Base-by-base conservation (phyloP, 2,329 filamentous ascomycete genomes). In the Aspergillus aculeatus region DNA sequence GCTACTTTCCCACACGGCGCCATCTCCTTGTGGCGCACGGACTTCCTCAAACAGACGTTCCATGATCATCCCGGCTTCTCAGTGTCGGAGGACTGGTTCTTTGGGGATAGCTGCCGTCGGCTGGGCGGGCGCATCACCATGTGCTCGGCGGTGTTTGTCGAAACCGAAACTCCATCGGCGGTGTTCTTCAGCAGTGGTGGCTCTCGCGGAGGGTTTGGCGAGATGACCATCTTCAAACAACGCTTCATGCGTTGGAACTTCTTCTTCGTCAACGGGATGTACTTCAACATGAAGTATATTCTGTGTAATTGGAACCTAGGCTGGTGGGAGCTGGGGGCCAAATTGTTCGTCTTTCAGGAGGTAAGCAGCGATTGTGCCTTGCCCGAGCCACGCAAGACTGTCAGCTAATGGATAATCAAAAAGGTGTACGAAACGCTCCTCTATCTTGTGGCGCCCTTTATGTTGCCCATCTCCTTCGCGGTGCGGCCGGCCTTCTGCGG, bases 211-310 rank as follows among this genome's bases (percentile, higher is more conserved):
- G 81, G 80, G 44, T 83, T 81, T 55, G 81, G 81, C 12, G 81
- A 83, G 64, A 82, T 81, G 78, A 83, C 81, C 0, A 76, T 83
- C n/a, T 82, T 79, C 68, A 78, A 77, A 59, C 81, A 83, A 66
- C 72, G 81, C 1, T 82, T 83, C 65, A 75, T 74, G 52, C 70
- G 81, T 16, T 83, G 81, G 81, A 83, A 83, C 54, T 83, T 82
- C 69, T 83, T 83, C 69, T 81, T 82, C 57, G 77, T 82, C 4
- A 78, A 79, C 48, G 76, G 81, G 12, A 75, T 83, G 67, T 82
- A 73, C 66, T 79, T 81, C 64, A 79, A 82, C 61, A 69, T 81
- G 64, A 66, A 68, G 4, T 83, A 83, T 58, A 79, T 83, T 23
- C 55, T 82, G 1, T 68, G 68, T 14, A 76, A 71, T 62, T 83